Base-by-base conservation (phyloP, 2,329 filamentous ascomycete genomes). In the Spiromastix sp. region DNA sequence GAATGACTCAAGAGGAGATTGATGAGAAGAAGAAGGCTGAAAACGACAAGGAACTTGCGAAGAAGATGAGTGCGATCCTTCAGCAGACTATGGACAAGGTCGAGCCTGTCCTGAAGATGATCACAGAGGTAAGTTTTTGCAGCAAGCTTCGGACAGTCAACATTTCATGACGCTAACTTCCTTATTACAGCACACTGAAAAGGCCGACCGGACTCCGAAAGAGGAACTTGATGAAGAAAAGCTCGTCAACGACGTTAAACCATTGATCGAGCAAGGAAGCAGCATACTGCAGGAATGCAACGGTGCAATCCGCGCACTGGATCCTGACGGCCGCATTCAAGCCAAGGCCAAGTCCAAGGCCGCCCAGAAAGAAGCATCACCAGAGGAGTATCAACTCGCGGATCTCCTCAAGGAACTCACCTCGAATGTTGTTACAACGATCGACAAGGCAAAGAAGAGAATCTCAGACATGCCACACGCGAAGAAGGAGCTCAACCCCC, bases 401-500 rank as follows among this genome's bases (percentile, higher is more conserved):
- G 85, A 94, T 39, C 65, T 79, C 7, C 74, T 94, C 47, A 93
- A 93, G 67, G 85, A 77, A 63, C 71, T 94, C 40, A 89, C 86
- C 0, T 79, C 79, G 13, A 79, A 76, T 17, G 82, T 95, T 15
- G 79, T 82, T 30, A 77, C 79, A 50, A 85, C 80, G 16, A 89
- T 95, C 48, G 86, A 95, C 53, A 79, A 81, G 44, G 82, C 83
- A 17, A 91, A 87, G 75, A 83, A 81, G 66, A 83, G 84, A 68
- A 82, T 94, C 42, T 77, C 82, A 52, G 82, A 84, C 53, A 91
- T 94, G 83, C 86, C 87, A 4, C 82, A 93, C 47, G 87, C 85
- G 28, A 93, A 94, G 79, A 89, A 93, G 71, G 79, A 89, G 67
- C 72, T 94, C 41, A 94, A 89, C 65, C 86, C 87, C 8, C 75